Percentiles rank a stretch among this genome's conserved stretches.
These are phyloP conservation scores for Aspergillus spinulosporus DNA, from an alignment of 2,329 filamentous ascomycete genomes.

Conservation along the genomic window DNA sequence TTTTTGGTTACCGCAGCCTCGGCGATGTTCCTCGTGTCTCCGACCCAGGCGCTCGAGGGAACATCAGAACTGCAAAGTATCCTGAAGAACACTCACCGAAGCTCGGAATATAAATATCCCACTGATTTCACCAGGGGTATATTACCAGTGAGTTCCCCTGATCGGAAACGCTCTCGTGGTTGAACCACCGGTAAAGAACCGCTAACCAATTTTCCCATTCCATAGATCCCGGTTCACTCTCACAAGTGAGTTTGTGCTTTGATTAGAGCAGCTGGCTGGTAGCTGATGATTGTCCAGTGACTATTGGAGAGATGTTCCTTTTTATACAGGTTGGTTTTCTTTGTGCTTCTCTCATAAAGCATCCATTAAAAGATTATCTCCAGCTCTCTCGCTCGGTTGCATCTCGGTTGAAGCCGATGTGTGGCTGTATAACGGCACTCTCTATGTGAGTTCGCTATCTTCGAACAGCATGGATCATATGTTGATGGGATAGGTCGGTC, in stretches of 20 bases:
- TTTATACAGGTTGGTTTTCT: slow-evolving; percentile 42
- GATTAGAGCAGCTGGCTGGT: no score
- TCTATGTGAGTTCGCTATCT: slow-evolving; percentile 47
- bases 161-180: not conserved
- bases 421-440: slow-evolving; percentile 57
- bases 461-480: not conserved
- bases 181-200: slow-evolving; percentile 1
- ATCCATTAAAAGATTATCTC: slow-evolving; percentile 20
- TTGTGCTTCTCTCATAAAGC: not conserved
- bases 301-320: slow-evolving; percentile 53
- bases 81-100: slow-evolving; percentile 55
- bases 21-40: slow-evolving; percentile 26
- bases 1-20: slow-evolving; percentile 23
- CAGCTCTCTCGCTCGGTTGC: slow-evolving; percentile 58
- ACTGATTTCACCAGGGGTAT: slow-evolving; percentile 63
- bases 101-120: slow-evolving; percentile 58
- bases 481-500: slow-evolving; percentile 55
- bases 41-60: slow-evolving; percentile 31
- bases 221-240: slow-evolving; percentile 44
- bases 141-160: slow-evolving; percentile 49
- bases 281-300: slow-evolving; percentile 49
- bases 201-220: slow-evolving; percentile 6
- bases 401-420: slow-evolving; percentile 62
- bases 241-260: slow-evolving; percentile 37
- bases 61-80: slow-evolving; percentile 56